A percentile compares a stretch with the other conserved stretches of the same genome.
Conservation (phyloP, 2,329 filamentous ascomycete species). For the Cercospora berteroae region DNA sequence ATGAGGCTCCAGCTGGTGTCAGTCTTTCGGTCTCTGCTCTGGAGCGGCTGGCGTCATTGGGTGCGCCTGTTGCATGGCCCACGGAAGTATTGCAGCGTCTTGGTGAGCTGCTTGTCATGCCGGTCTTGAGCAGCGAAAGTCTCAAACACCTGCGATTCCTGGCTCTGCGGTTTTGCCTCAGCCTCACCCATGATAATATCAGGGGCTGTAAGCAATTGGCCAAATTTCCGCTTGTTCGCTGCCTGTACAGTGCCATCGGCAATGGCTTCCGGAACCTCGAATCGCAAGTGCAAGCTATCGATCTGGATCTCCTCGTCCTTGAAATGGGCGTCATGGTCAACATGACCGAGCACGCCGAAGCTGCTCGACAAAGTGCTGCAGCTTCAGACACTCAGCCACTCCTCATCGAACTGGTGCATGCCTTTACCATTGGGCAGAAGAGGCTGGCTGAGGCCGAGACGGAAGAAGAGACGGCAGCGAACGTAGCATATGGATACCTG, state of each 20-base stretch:
- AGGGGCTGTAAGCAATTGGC: slow-evolving; percentile 68
- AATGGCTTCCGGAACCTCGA: slow-evolving; percentile 30
- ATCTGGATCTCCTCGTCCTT: slow-evolving; percentile 70
- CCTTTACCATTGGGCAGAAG: slow-evolving; percentile 33
- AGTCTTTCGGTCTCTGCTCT: slow-evolving; percentile 47
- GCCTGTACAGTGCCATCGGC: slow-evolving; percentile 34
- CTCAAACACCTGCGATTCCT: slow-evolving; percentile 38
- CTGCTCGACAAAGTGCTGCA: slow-evolving; percentile 44
- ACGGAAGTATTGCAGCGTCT: slow-evolving; percentile 23
- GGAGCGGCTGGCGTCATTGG: slow-evolving; percentile 33
- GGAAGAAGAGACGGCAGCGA: slow-evolving; percentile 68
- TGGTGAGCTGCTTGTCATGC: slow-evolving; percentile 20
- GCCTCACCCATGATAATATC: slow-evolving; percentile 78
- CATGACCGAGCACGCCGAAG: slow-evolving; percentile 72
- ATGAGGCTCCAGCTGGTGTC: slow-evolving; percentile 45
- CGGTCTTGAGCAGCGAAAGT: slow-evolving; percentile 12
- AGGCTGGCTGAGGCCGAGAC: slow-evolving; percentile 59
- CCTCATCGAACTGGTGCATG: slow-evolving; percentile 29
- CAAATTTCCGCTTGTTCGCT: slow-evolving; percentile 47
- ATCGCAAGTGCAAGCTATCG: slow-evolving; percentile 40
- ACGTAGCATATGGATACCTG: slow-evolving; percentile 83
- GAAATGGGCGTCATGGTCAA: slow-evolving; percentile 84
- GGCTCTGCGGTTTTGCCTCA: slow-evolving; percentile 71
- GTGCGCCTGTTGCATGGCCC: slow-evolving; percentile 30
- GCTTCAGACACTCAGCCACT: slow-evolving; percentile 13